Evolutionary conservation across 2,329 filamentous ascomycete species (phyloP).

Genomic region (Aspergillus ruber): DNA sequence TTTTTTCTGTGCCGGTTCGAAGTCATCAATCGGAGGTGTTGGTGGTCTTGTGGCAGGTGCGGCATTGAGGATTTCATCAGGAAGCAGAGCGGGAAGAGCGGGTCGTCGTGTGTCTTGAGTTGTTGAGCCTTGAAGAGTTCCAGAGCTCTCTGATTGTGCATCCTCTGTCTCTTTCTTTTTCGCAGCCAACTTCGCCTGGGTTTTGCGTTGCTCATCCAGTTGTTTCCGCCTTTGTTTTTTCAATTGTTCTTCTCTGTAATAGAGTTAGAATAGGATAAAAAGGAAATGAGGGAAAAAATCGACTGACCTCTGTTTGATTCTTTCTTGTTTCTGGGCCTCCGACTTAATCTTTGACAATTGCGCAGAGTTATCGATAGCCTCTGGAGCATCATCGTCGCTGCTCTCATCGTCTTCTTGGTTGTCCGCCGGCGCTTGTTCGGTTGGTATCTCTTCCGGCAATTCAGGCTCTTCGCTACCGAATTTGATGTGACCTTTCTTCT

Average conservation of each 20-base stretch:
- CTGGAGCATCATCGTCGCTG: conserved; percentile 36
- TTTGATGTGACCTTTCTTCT: conserved; percentile 28
- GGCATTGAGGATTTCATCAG: conserved; percentile 45
- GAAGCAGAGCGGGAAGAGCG: conserved; percentile 45
- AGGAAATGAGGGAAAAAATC: background rate
- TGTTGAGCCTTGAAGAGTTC: conserved; percentile 33
- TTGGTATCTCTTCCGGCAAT: conserved; percentile 12
- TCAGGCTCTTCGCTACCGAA: conserved; percentile 38
- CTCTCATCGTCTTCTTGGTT: conserved; percentile 19
- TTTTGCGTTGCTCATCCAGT: conserved; percentile 33
- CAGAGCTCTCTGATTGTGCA: conserved; percentile 35
- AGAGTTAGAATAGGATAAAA: conserved; percentile 12
- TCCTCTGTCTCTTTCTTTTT: conserved; percentile 32
- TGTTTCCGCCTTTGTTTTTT: conserved; percentile 36
- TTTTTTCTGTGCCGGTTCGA: conserved; percentile 17
- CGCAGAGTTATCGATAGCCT: conserved; percentile 35
- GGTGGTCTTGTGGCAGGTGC: conserved; percentile 40
- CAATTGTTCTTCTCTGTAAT: conserved; percentile 30
- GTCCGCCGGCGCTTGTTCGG: conserved; percentile 13
- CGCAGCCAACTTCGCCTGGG: conserved; percentile 28
- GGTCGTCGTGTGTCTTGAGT: conserved; percentile 30
- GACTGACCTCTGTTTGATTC: conserved; percentile 31
- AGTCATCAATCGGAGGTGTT: conserved; percentile 37
- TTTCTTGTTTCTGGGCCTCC: conserved; percentile 33
- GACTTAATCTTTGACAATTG: conserved; percentile 33